A percentile compares a stretch with the other conserved stretches of the same genome.
Conservation (phyloP, 352 stramenopile species). For the Globisporangium orthogonon region DNA sequence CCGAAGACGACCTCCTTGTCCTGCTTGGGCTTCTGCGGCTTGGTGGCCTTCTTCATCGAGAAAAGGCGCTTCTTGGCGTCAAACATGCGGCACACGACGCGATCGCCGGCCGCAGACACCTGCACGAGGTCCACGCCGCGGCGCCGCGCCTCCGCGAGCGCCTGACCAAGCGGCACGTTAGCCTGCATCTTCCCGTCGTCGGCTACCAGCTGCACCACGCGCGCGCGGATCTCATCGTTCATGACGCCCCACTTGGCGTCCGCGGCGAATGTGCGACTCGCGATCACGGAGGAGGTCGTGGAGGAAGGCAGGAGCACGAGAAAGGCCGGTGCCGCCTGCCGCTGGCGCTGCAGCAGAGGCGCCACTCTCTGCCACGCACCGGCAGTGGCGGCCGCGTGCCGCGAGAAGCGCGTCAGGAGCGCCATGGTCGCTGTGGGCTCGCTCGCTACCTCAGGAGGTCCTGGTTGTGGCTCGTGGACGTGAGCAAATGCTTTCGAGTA, state of each 20-base stretch:
- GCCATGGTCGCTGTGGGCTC: not conserved
- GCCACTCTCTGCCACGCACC: not conserved
- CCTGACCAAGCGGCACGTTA: conserved; percentile 43
- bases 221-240: conserved; percentile 57
- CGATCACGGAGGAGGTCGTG: not conserved
- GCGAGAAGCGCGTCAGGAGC: conserved; percentile 1
- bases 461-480: not conserved
- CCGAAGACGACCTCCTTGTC: conserved; percentile 71
- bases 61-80: conserved; percentile 74
- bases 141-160: conserved; percentile 38
- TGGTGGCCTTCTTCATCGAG: conserved; percentile 55
- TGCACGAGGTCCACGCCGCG: conserved; percentile 70
- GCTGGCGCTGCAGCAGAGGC: not conserved
- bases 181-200: conserved; percentile 42
- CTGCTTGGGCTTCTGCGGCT: conserved; percentile 55
- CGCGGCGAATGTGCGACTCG: not conserved
- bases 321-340: not conserved
- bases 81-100: conserved; percentile 58
- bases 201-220: conserved; percentile 43
- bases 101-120: conserved; percentile 35
- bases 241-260: conserved; percentile 41
- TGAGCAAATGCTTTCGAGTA: no score
- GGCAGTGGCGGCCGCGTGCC: not conserved
- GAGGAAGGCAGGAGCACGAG: not conserved
- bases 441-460: not conserved